Evolutionary conservation across 140 eudicot genomes (phyloP), one percentile per base, ranked within the genome.

Genomic region (Bidens hawaiensis): DNA sequence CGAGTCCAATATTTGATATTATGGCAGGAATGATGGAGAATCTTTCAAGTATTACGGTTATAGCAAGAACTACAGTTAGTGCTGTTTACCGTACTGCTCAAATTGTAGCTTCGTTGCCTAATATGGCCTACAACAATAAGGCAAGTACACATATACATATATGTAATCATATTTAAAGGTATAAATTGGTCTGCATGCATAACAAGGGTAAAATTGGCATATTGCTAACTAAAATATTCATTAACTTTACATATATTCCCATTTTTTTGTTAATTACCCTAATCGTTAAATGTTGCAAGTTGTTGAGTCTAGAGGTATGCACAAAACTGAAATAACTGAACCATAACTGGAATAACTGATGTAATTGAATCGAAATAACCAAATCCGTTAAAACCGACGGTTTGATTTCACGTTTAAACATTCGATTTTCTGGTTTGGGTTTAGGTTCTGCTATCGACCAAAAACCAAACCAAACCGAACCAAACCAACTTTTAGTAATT

Each of bases 21-120:
- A 94, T 94, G 97, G 97, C 99, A 33, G 86, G 78, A 52, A 94
- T 86, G 87, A 62, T 94, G 65, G 99, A 94, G 58, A 88, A 94
- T 70, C 73, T 88, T 26, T 78, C 99, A 14, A 79, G 61, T 71
- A 70, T 77, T 63, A 77, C 88, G 34, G 82, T 83, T n/a, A 63
- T 81, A 54, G 95, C 95, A 46, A 77, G 97, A 75, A 82, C 95
- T 47, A 89, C 97, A 34, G 76, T 94, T 52, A 65, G 88, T 60
- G 88, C 94, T 72, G 95, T 94, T 62, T 94, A 75, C 45, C 94
- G 97, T 1, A 85, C 97, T 50, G 90, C 99, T 74, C 97, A 94
- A 78, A 94, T 88, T 60, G 78, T 94, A 49, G 99, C 99, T 46
- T 65, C 90, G 18, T 26, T 94, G 65, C 97, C 97, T 45, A 88